Evolutionary conservation across 2,329 filamentous ascomycete species (phyloP).

Genomic region (Atkinsonella texensis): DNA sequence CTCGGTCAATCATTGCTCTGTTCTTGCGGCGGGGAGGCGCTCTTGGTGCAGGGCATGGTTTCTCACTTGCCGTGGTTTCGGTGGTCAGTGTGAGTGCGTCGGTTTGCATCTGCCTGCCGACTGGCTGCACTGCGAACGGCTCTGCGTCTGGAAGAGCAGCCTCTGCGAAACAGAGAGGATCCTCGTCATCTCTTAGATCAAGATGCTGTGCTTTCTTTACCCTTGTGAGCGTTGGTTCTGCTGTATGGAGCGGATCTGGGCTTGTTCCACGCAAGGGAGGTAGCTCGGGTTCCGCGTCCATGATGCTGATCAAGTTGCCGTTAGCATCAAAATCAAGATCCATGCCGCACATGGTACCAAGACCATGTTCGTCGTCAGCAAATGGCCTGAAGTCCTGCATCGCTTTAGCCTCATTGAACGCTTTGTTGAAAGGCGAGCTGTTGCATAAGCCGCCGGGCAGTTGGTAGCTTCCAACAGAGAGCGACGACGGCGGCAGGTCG

Average conservation of each 20-base stretch:
- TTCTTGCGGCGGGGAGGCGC: slow-evolving; percentile 16
- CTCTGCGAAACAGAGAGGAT: slow-evolving; percentile 26
- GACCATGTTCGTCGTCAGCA: slow-evolving; percentile 26
- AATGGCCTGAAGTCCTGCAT: slow-evolving; percentile 21
- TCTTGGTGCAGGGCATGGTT: slow-evolving; percentile 10
- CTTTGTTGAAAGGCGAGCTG: slow-evolving; percentile 17
- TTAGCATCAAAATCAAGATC: slow-evolving; percentile 39
- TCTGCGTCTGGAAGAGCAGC: slow-evolving; percentile 26
- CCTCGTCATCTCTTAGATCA: background rate
- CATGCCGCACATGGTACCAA: slow-evolving; percentile 26
- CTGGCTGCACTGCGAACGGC: slow-evolving; percentile 18
- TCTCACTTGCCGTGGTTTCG: slow-evolving; percentile 12
- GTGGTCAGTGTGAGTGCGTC: slow-evolving; percentile 11
- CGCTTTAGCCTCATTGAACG: slow-evolving; percentile 9
- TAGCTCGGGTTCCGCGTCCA: slow-evolving; percentile 31
- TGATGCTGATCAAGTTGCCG: slow-evolving; percentile 33
- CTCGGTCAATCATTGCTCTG: slow-evolving; percentile 18
- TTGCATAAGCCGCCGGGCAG: slow-evolving; percentile 23
- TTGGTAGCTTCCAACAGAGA: slow-evolving; percentile 19
- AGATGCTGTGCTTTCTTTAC: background rate
- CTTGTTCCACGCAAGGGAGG: slow-evolving; percentile 21
- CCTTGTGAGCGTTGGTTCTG: background rate
- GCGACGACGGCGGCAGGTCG: slow-evolving; percentile 23
- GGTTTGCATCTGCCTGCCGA: slow-evolving; percentile 7
- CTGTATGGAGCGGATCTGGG: slow-evolving; percentile 2